These are phyloP conservation scores for Kodamaea jinghongensis DNA, from an alignment of 805 yeast genomes.

Conservation along the genomic window DNA sequence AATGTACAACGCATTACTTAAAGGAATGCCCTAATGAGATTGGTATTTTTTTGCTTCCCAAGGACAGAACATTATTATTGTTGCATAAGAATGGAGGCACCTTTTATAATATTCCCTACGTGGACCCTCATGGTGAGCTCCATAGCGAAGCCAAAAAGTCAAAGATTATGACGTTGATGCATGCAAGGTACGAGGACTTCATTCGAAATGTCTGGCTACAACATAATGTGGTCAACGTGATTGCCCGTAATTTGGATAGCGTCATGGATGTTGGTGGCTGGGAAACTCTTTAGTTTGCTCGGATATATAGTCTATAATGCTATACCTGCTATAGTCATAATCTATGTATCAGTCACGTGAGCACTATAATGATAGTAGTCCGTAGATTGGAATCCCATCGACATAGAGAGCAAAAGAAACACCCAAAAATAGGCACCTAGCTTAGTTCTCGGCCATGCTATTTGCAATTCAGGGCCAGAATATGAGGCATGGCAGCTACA, in stretches of 20 bases:
- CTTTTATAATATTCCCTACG: conserved; percentile 77
- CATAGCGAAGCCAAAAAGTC: conserved; percentile 72
- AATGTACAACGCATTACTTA: conserved; percentile 70
- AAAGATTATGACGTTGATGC: conserved; percentile 66
- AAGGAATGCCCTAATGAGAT: conserved; percentile 60
- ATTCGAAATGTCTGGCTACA: conserved; percentile 70
- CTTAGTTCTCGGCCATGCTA: no score
- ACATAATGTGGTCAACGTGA: conserved; percentile 71
- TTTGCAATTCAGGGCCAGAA: no score
- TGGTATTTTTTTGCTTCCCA: conserved; percentile 76
- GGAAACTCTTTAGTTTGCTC: conserved; percentile 76
- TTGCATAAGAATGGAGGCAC: conserved; percentile 78
- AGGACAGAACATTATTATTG: conserved; percentile 60
- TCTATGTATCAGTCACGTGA: no score
- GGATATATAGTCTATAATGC: no score
- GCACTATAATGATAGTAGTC: no score
- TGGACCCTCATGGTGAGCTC: conserved; percentile 83
- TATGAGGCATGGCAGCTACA: no score
- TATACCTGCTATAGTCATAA: no score
- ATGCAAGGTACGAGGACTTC: conserved; percentile 61
- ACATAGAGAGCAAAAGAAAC: no score
- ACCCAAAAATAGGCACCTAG: no score
- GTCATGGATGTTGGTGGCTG: conserved; percentile 90
- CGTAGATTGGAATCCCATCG: no score
- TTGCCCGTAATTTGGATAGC: conserved; percentile 78